These are phyloP conservation scores for Aureobasidium zeae DNA, from an alignment of 2,329 filamentous ascomycete species.

Conservation along the genomic window DNA sequence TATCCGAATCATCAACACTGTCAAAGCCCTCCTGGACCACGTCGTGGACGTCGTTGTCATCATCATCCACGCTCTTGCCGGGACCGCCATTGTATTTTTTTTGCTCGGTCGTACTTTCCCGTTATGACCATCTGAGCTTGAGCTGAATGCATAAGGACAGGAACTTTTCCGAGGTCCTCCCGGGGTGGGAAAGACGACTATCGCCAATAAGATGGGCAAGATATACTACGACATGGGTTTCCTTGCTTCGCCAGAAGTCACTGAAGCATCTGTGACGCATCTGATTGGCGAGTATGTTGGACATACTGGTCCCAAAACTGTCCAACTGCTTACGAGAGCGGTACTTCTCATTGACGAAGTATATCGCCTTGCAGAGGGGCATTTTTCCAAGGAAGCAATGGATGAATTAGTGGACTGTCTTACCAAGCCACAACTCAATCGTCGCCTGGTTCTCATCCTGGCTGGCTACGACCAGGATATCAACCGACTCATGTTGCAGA, in stretches of 20 bases:
- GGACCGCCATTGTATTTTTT: too few relatives aligned
- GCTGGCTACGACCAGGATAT: constrained; percentile 62
- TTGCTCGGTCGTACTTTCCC: too few relatives aligned
- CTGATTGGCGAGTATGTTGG: constrained; percentile 60
- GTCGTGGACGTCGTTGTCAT: too few relatives aligned
- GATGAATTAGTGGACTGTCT: constrained; percentile 44
- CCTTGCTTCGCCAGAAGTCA: constrained; percentile 49
- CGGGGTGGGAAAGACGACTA: constrained; percentile 65
- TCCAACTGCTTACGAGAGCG: constrained; percentile 49
- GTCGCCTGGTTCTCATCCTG: constrained; percentile 57
- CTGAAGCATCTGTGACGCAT: constrained; percentile 59
- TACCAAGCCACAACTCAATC: constrained; percentile 48
- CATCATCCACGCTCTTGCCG: too few relatives aligned
- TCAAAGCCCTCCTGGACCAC: too few relatives aligned
- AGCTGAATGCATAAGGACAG: too few relatives aligned
- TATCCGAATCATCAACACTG: too few relatives aligned
- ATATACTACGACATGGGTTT: constrained; percentile 69
- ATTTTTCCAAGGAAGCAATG: constrained; percentile 49
- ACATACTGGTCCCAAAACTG: constrained; percentile 59
- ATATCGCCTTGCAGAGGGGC: constrained; percentile 51
- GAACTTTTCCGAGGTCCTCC: too few relatives aligned
- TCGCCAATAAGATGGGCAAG: constrained; percentile 63
- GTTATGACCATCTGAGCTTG: too few relatives aligned
- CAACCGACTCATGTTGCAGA: constrained; percentile 51
- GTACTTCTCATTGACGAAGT: constrained; percentile 67